Evolutionary conservation across 768 basidiomycete genomes (phyloP).

Genomic region (Suillus luteus): DNA sequence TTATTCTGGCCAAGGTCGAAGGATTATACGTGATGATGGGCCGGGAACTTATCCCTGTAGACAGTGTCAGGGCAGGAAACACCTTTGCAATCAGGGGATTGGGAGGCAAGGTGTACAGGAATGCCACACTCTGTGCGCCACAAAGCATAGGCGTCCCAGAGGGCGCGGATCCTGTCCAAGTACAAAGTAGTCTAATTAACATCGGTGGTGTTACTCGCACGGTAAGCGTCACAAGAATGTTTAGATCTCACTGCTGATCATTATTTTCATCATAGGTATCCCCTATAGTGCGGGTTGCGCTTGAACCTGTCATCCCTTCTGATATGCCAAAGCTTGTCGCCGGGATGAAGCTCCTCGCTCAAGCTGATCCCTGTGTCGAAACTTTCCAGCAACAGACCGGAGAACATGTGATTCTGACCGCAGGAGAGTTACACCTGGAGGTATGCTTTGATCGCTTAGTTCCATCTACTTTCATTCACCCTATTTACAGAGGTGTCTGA

Average conservation of each 20-base stretch:
- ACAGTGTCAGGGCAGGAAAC: constrained; percentile 86
- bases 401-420: constrained; percentile 94
- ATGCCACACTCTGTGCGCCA: constrained; percentile 85
- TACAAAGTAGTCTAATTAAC: constrained; percentile 68
- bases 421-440: constrained; percentile 95
- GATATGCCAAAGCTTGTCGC: constrained; percentile 89
- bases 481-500: constrained; percentile 77
- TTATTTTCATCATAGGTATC: constrained; percentile 50
- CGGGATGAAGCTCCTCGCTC: constrained; percentile 86
- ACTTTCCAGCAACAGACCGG: constrained; percentile 97
- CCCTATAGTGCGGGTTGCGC: constrained; percentile 93
- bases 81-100: constrained; percentile 92
- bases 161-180: constrained; percentile 32
- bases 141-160: constrained; percentile 43
- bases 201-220: constrained; percentile 66
- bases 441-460: constrained; percentile 41
- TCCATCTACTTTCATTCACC: constrained; percentile 1
- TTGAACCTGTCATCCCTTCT: constrained; percentile 80
- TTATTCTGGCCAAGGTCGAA: constrained; percentile 62
- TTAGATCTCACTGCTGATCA: not conserved
- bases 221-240: not conserved
- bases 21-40: constrained; percentile 98
- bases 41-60: constrained; percentile 82
- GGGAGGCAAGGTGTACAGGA: constrained; percentile 88
- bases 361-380: constrained; percentile 96